Percentiles rank a stretch among this genome's conserved stretches.
These are phyloP conservation scores for Chaetomium sp. DNA, from an alignment of 2,329 filamentous ascomycete species.

Conservation along the genomic window DNA sequence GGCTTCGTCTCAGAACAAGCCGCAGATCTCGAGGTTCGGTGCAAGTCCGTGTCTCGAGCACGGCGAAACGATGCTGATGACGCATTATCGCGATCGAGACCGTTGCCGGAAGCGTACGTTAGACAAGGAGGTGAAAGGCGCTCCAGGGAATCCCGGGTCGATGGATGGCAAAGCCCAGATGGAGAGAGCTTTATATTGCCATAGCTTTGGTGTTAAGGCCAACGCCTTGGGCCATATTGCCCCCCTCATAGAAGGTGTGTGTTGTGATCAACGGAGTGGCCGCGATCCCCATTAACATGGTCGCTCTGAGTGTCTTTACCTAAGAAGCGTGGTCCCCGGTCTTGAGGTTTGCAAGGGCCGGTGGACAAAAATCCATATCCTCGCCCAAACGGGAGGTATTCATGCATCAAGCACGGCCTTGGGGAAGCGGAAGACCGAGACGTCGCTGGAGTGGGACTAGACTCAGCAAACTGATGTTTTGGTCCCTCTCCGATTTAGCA, in stretches of 20 bases:
- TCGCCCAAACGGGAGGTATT: background rate
- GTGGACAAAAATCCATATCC: background rate
- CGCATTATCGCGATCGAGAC: background rate
- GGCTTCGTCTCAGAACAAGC: slow-evolving; percentile 15
- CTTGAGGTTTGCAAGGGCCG: background rate
- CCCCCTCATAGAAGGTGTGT: background rate
- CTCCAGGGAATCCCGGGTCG: background rate
- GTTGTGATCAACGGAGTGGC: background rate
- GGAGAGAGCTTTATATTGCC: background rate
- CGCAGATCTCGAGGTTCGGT: slow-evolving; percentile 16
- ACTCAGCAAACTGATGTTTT: background rate
- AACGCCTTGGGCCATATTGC: background rate
- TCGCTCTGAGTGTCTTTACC: background rate
- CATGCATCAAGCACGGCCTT: background rate
- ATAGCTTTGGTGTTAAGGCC: background rate
- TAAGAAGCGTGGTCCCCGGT: background rate
- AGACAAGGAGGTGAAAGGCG: background rate
- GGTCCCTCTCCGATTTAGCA: background rate
- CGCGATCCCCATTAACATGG: background rate
- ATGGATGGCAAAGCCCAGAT: background rate
- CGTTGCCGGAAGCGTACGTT: background rate
- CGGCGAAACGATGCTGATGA: background rate
- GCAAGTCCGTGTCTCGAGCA: background rate
- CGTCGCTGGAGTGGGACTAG: background rate
- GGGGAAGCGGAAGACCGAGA: background rate